Base-by-base conservation (phyloP, 169 alveolate genomes). In the Amoebophrya sp. region DNA sequence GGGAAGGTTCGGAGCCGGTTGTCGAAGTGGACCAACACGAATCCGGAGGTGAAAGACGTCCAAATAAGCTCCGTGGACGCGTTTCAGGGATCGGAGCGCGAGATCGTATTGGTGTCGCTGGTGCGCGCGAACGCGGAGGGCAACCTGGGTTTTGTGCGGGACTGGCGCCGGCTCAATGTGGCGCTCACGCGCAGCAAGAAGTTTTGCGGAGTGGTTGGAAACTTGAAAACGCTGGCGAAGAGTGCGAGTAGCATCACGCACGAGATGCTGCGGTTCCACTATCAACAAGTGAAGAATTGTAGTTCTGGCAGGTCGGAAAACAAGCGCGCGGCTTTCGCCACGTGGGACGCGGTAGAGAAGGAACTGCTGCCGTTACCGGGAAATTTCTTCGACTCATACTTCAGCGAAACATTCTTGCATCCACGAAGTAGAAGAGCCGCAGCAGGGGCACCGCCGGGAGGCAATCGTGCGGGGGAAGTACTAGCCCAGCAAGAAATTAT, bases 151-250 rank as follows among this genome's bases (percentile, higher is more conserved):
- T 83, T 83, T 33, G 53, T 83, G 40, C 40, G 53, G 1, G 90
- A 83, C 41, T 83, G 90, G 90, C 39, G 90, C 2, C 90, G 90
- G 18, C 90, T 83, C 23, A 83, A 83, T 23, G 90, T 83, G 33
- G 90, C 90, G 25, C 40, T 33, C 18, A 83, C 90, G 32, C 90
- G 90, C 23, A 33, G 40, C 29, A 83, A 38, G 41, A 39, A 40
- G n/a, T 32, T 83, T 12, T 33, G 14, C 29, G 40, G 14, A 3
- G 90, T 83, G 25, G 41, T 83, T 23, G 39, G 90, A 3, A 83
- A 83, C 40, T 7, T 83, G 25, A 40, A 2, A 40, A 83, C 90
- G 18, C 41, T 83, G 32, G 41, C 38, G 18, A 25, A 18, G 88
- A 66, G 35, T 14, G 39, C 18, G n/a, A 25, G 88, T 47, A 12